A percentile compares a stretch with the other conserved stretches of the same genome.
Conservation (phyloP, 2,329 filamentous ascomycete species). For the Ampelomyces quisqualis region DNA sequence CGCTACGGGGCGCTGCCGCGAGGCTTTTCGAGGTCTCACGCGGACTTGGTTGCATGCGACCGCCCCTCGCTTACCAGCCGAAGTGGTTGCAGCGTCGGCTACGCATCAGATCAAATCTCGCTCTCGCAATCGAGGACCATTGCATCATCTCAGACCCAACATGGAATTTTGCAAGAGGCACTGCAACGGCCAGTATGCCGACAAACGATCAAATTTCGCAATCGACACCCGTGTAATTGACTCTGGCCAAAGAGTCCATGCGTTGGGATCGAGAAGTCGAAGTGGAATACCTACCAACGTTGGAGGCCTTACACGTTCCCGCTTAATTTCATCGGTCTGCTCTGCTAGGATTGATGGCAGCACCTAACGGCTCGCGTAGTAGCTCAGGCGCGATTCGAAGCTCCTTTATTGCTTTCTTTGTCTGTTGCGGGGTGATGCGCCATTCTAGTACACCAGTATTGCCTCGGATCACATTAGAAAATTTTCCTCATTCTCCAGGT, state of each 20-base stretch:
- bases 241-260: not conserved
- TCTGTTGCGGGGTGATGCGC: not conserved
- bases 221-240: not conserved
- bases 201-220: too few relatives aligned
- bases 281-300: not conserved
- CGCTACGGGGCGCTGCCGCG: conserved; percentile 5
- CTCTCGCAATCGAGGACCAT: conserved; percentile 1
- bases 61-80: conserved; percentile 26
- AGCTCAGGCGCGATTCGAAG: conserved; percentile 1
- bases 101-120: conserved; percentile 1
- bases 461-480: too few relatives aligned
- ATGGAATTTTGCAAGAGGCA: too few relatives aligned
- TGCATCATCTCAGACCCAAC: not conserved
- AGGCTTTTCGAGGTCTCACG: conserved; percentile 2
- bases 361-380: conserved; percentile 6
- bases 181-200: too few relatives aligned
- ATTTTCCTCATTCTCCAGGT: too few relatives aligned
- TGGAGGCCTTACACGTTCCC: not conserved
- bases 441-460: too few relatives aligned
- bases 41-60: conserved; percentile 5
- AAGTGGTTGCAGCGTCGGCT: conserved; percentile 13
- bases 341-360: not conserved
- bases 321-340: conserved; percentile 1
- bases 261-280: not conserved
- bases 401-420: not conserved